Base-by-base conservation (phyloP, 805 yeast genomes). In the Ogataea pilisensis region DNA sequence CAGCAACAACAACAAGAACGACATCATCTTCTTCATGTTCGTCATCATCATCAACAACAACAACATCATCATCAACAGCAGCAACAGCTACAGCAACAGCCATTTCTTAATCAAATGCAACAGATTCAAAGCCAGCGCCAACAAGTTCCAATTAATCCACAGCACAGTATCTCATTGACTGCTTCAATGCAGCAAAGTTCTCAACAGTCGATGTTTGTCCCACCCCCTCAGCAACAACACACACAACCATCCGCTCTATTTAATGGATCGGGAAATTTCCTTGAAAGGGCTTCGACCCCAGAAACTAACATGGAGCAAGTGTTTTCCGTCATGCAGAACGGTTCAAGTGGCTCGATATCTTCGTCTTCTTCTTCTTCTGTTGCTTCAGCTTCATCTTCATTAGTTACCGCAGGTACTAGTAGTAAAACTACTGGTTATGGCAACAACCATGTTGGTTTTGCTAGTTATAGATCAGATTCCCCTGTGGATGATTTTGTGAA, bases 271-370 rank as follows among this genome's bases (percentile, higher is more conserved):
- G 7, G 7, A 8, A 8, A 9, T 27, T 27, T n/a, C 13, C 14
- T 14, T 14, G 31, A 29, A 14, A 29, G 31, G 14, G 18, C 16
- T 14, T 6, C 31, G 5, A 16, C 31, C 18, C 31, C 31, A 29
- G 31, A 29, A 5, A 14, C 7, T n/a, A 14, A 9, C 11, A 5
- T 29, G 11, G 31, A 26, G 14, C 29, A 26, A 12, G 13, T n/a
- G 4, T 7, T 37, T 5, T 28, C 33, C 16, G 9, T 18, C 3
- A 20, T 19, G 8, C 14, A 27, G 5, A 16, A 31, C 12, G 27
- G 31, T 18, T 34, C 38, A n/a, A 31, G 12, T 28, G 37, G 37
- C 5, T 41, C 44, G 4, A 19, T 32, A 3, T 39, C 43, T 11
- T 35, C 43, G 5, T 11, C 30, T 8, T 24, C 35, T 11, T 39